Conservation (phyloP, 2,329 filamentous ascomycete genomes). For the Arthrobotrys iridis region DNA sequence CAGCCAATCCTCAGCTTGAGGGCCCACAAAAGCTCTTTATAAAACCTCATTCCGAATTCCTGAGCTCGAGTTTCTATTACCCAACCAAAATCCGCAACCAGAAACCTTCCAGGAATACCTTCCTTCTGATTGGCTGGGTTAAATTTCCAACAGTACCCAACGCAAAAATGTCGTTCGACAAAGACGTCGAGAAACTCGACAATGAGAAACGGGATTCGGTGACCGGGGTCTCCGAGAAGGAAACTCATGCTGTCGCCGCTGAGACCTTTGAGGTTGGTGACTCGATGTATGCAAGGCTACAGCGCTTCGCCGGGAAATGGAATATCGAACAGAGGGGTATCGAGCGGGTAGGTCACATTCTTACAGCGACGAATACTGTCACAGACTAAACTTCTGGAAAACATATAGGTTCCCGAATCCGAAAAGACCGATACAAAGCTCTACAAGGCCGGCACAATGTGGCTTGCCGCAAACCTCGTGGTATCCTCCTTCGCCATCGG, state of each 20-base stretch:
- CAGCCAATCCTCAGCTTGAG: too few species aligned
- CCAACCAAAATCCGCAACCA: conserved; percentile 8
- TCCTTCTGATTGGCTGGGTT: background rate
- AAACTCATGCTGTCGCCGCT: conserved; percentile 66
- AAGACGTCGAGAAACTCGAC: conserved; percentile 48
- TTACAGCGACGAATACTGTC: background rate
- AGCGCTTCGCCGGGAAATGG: conserved; percentile 72
- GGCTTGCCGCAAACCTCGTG: conserved; percentile 81
- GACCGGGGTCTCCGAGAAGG: conserved; percentile 58
- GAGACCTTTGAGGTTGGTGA: conserved; percentile 70
- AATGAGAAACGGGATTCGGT: conserved; percentile 41
- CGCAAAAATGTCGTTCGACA: conserved; percentile 52
- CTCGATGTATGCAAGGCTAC: conserved; percentile 68
- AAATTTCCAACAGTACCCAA: conserved; percentile 22
- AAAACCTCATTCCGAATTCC: background rate
- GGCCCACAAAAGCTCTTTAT: background rate
- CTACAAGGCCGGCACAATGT: conserved; percentile 77
- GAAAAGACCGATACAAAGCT: conserved; percentile 74
- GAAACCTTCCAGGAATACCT: background rate
- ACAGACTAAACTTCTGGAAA: background rate
- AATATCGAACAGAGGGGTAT: conserved; percentile 79
- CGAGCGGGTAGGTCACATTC: conserved; percentile 68
- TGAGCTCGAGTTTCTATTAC: conserved; percentile 1
- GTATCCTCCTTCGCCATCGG: conserved; percentile 80
- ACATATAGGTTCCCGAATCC: conserved; percentile 66